phyloP scores from a whole-genome alignment of 345 rosid genomes.

The Erucastrum elatum region DNA sequence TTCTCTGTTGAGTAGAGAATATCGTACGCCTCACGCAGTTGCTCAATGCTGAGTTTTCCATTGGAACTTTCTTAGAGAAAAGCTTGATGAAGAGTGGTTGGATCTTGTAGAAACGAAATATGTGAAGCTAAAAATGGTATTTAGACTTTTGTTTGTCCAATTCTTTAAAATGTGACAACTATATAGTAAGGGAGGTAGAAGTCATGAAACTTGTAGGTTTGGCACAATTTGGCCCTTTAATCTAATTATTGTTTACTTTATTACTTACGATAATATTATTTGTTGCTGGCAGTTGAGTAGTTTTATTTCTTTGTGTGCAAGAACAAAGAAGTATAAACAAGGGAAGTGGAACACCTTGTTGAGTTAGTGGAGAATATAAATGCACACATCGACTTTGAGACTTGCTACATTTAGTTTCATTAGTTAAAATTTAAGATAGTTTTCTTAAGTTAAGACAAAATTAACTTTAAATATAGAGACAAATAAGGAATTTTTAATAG shows the following conservation, averaged over 20 bases:
- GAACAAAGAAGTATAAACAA: constrained; percentile 6
- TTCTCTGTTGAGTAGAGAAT: constrained; percentile 27
- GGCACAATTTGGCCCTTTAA: constrained; percentile 22
- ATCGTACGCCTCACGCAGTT: constrained; percentile 22
- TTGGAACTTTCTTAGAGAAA: constrained; percentile 13
- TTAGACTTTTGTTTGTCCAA: constrained; percentile 16
- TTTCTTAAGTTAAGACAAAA: background rate
- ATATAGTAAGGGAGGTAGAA: constrained; percentile 14
- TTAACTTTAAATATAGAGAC: background rate
- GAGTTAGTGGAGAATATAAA: constrained; percentile 16
- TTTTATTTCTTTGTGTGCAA: constrained; percentile 17
- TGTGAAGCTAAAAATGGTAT: constrained; percentile 12
- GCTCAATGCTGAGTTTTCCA: constrained; percentile 36
- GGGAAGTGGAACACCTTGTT: constrained; percentile 38
- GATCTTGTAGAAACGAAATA: background rate
- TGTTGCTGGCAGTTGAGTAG: constrained; percentile 13
- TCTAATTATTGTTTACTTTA: constrained; percentile 2
- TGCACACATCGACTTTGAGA: constrained; percentile 15
- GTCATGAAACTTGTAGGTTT: constrained; percentile 25
- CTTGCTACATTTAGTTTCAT: background rate
- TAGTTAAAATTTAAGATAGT: background rate
- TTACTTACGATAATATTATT: constrained; percentile 9
- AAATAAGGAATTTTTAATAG: background rate
- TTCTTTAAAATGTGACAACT: constrained; percentile 22
- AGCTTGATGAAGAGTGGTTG: constrained; percentile 10